Percentiles rank a stretch among this genome's conserved stretches.
Conservation (phyloP, 225 moss, liverwort and hornwort genomes). For the Marchantia paleacea region DNA sequence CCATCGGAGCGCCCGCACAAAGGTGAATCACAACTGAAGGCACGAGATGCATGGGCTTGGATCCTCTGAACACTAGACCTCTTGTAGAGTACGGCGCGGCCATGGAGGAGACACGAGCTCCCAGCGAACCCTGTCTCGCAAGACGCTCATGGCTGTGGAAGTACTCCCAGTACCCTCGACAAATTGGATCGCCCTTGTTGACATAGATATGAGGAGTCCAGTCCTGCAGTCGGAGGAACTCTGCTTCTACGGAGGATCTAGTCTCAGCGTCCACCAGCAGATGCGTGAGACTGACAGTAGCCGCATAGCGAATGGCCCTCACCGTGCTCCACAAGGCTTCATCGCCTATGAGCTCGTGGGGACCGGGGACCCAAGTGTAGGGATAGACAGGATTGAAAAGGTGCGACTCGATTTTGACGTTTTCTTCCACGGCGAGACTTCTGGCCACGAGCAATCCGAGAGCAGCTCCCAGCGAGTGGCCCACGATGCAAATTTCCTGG, state of each 20-base stretch:
- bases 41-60: slow-evolving; percentile 44
- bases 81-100: slow-evolving; percentile 48
- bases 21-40: slow-evolving; percentile 44
- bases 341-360: slow-evolving; percentile 22
- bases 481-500: slow-evolving; percentile 34
- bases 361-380: slow-evolving; percentile 38
- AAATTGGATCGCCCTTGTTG: slow-evolving; percentile 46
- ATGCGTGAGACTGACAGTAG: slow-evolving; percentile 31
- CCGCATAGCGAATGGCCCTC: slow-evolving; percentile 24
- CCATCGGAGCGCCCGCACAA: slow-evolving; percentile 25
- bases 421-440: slow-evolving; percentile 32
- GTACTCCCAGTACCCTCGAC: slow-evolving; percentile 49
- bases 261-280: slow-evolving; percentile 24
- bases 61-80: slow-evolving; percentile 32
- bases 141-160: slow-evolving; percentile 44
- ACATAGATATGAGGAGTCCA: slow-evolving; percentile 49
- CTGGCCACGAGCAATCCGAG: slow-evolving; percentile 40
- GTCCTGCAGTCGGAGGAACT: slow-evolving; percentile 28
- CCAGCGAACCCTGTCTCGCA: slow-evolving; percentile 31
- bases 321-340: slow-evolving; percentile 35
- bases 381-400: slow-evolving; percentile 47
- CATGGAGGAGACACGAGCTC: slow-evolving; percentile 34
- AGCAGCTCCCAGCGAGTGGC: slow-evolving; percentile 45
- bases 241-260: slow-evolving; percentile 13
- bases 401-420: slow-evolving; percentile 36